Conservation (phyloP, 2,329 filamentous ascomycete genomes). For the Tolypocladium nubicola region DNA sequence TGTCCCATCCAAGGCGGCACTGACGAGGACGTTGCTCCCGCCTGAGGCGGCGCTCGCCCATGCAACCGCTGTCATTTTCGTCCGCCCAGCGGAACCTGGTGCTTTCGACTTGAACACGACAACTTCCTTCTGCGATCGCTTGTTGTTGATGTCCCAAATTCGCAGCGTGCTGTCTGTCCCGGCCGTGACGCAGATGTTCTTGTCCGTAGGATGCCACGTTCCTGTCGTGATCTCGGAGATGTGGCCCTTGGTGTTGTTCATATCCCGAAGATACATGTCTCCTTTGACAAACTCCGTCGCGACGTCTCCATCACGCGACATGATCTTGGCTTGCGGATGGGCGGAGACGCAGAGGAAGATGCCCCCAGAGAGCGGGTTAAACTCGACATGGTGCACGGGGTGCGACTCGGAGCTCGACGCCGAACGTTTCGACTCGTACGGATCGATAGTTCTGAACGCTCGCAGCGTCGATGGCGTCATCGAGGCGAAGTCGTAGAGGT, state of each 20-base stretch:
- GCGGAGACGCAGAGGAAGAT: constrained; percentile 81
- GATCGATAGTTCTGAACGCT: constrained; percentile 87
- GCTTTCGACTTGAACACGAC: constrained; percentile 91
- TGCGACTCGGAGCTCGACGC: constrained; percentile 70
- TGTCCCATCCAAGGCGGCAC: constrained; percentile 78
- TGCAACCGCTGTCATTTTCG: constrained; percentile 83
- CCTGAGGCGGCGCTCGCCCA: constrained; percentile 74
- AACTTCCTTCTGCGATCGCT: constrained; percentile 81
- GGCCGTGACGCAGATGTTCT: constrained; percentile 77
- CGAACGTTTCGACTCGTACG: constrained; percentile 61
- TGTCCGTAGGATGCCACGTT: constrained; percentile 82
- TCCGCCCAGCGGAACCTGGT: constrained; percentile 79
- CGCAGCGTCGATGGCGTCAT: constrained; percentile 93
- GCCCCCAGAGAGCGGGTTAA: constrained; percentile 71
- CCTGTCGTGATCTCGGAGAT: constrained; percentile 84
- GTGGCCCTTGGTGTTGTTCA: constrained; percentile 96
- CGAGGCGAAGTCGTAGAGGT: constrained; percentile 88
- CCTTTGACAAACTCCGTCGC: constrained; percentile 88
- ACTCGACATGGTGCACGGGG: constrained; percentile 75
- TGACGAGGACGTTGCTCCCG: constrained; percentile 67
- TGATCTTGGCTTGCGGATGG: constrained; percentile 79
- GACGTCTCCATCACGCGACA: constrained; percentile 80
- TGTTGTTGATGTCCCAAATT: constrained; percentile 94
- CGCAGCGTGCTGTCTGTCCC: constrained; percentile 91
- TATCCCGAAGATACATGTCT: constrained; percentile 95